These are phyloP conservation scores for Paraleonurus japonicus DNA, from an alignment of 257 asterid genomes.

Conservation along the genomic window DNA sequence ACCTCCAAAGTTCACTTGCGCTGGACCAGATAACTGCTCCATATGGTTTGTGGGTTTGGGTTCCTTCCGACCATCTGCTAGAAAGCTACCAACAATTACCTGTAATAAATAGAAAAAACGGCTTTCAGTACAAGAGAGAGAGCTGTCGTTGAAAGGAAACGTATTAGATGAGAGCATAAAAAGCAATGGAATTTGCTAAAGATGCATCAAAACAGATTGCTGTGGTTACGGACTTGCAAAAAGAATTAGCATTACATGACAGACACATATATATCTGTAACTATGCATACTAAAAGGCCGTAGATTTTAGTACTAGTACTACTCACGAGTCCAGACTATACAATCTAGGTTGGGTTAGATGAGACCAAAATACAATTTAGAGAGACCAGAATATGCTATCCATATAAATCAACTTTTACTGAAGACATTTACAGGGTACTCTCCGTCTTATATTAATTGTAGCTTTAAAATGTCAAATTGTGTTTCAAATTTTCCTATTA, in stretches of 20 bases:
- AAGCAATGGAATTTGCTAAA: background rate
- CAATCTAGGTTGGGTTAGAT: background rate
- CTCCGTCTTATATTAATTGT: too few relatives aligned
- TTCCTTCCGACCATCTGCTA: slow-evolving; percentile 39
- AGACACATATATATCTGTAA: too few relatives aligned
- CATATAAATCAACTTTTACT: too few relatives aligned
- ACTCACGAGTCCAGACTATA: background rate
- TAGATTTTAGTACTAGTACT: background rate
- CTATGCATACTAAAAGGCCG: background rate
- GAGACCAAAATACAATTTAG: background rate
- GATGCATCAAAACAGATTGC: background rate
- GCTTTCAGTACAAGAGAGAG: background rate
- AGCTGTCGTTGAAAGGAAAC: background rate
- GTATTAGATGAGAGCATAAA: background rate
- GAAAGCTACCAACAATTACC: slow-evolving; percentile 58
- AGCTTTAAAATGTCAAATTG: too few relatives aligned
- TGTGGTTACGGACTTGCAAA: background rate
- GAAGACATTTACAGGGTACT: background rate
- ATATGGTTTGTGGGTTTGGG: slow-evolving; percentile 30
- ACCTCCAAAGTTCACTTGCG: slow-evolving; percentile 36
- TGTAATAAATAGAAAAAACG: slow-evolving; percentile 20
- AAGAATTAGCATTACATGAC: background rate
- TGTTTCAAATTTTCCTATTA: too few relatives aligned
- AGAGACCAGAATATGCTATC: background rate
- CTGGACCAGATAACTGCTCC: slow-evolving; percentile 38